Evolutionary conservation across 257 asterid species (phyloP), one percentile per base, ranked within the genome.

Genomic region (Cynanchum wilfordii): DNA sequence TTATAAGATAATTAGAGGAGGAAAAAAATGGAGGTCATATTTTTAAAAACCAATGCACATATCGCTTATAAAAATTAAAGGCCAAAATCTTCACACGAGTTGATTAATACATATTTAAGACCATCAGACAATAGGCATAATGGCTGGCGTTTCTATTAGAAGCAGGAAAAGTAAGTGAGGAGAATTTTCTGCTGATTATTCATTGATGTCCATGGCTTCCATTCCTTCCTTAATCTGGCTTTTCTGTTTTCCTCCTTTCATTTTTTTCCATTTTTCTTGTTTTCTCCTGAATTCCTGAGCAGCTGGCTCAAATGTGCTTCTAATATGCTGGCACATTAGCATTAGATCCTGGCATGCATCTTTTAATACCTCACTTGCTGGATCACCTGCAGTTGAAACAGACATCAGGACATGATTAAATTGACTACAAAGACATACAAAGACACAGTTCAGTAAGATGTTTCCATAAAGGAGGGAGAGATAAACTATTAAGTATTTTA

Each of bases 261-360:
- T 24, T 25, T 29, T 7, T 33, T 15, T 33, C 25, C 47, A 30
- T 62, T 16, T 62, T 33, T 9, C 49, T 64, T 64, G 50, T 38
- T 36, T 15, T 20, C 22, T 77, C 89, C 84, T 89, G 87, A 84
- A 89, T 80, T 84, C 87, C 73, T 30, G 36, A 62, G 87, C 82
- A 65, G 96, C 96, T 71, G 83, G 86, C 72, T 88, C 95, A 79
- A 91, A 87, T 47, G 89, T 86, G 82, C 87, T 80, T 55, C 89
- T 79, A 45, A 87, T 85, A 52, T 91, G 92, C 82, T 86, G 86
- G 82, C 97, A 87, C 55, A 83, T 74, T 20, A 84, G 87, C 92
- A 83, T 91, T 58, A 91, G 84, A 81, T 94, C 92, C 80, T 94
- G 90, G 83, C 95, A 84, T 0, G 98, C 84, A 78, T 91, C 98